phyloP scores from a whole-genome alignment of 768 basidiomycete genomes.

The Phaffia tasmanica region DNA sequence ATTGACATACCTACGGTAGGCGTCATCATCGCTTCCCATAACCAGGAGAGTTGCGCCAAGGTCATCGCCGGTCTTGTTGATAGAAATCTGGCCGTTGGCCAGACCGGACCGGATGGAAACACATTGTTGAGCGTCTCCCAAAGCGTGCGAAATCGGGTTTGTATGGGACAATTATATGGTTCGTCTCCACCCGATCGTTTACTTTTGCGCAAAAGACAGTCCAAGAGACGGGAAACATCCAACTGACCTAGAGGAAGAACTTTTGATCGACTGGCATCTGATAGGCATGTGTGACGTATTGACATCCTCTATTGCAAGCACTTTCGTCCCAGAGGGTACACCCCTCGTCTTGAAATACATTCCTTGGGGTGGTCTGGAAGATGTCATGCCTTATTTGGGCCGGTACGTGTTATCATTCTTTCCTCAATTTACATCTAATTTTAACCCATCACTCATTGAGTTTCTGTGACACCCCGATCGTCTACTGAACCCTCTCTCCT shows the following conservation, averaged over 20 bases:
- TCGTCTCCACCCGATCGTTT: slow-evolving; percentile 29
- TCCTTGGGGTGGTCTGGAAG: slow-evolving; percentile 27
- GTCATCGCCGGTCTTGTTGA: slow-evolving; percentile 53
- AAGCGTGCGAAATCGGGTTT: slow-evolving; percentile 54
- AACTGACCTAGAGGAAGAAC: background rate
- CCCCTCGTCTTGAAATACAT: slow-evolving; percentile 55
- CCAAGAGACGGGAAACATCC: too few species aligned
- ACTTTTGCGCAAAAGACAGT: too few species aligned
- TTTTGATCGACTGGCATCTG: background rate
- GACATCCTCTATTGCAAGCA: slow-evolving; percentile 14
- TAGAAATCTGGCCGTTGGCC: slow-evolving; percentile 46
- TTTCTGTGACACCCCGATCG: background rate
- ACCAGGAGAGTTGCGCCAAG: slow-evolving; percentile 54
- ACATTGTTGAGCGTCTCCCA: slow-evolving; percentile 42
- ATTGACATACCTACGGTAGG: slow-evolving; percentile 43
- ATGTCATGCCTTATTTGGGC: slow-evolving; percentile 80
- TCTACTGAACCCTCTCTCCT: background rate
- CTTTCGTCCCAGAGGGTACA: slow-evolving; percentile 15
- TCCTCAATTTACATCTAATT: too few species aligned
- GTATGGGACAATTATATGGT: slow-evolving; percentile 79
- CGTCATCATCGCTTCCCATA: slow-evolving; percentile 79
- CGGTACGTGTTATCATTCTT: slow-evolving; percentile 37
- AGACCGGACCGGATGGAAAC: slow-evolving; percentile 31
- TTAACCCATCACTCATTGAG: too few species aligned
- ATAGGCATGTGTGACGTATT: slow-evolving; percentile 26